These are phyloP conservation scores for Emergomyces africanus DNA, from an alignment of 2,329 filamentous ascomycete species.

Conservation along the genomic window DNA sequence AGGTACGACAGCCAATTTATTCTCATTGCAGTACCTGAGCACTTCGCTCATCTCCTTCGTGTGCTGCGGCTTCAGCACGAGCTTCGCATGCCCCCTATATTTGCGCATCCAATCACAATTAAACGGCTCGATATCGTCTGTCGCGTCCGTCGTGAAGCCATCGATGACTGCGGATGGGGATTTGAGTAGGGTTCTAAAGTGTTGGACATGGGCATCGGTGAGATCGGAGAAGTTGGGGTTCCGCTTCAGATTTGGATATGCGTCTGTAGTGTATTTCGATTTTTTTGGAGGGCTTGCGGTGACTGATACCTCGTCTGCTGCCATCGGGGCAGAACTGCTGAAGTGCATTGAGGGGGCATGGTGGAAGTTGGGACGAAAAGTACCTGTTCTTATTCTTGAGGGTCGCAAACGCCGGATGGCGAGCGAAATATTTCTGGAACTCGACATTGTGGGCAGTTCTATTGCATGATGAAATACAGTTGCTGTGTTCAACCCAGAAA, in stretches of 20 bases:
- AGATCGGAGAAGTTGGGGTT: conserved; percentile 59
- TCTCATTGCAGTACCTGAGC: conserved; percentile 88
- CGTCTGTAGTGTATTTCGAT: conserved; percentile 70
- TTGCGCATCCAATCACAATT: conserved; percentile 99
- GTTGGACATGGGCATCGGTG: conserved; percentile 64
- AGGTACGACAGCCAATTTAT: conserved; percentile 82
- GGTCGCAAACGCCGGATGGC: conserved; percentile 4
- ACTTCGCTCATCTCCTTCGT: conserved; percentile 85
- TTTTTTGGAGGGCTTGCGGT: conserved; percentile 5
- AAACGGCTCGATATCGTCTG: conserved; percentile 77
- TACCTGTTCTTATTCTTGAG: not conserved
- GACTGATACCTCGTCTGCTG: not conserved
- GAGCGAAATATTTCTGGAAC: conserved; percentile 6
- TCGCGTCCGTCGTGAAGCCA: conserved; percentile 59
- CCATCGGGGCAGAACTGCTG: conserved; percentile 1
- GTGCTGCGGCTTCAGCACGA: conserved; percentile 74
- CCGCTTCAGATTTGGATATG: conserved; percentile 65
- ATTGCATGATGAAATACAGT: not conserved
- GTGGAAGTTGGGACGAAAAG: conserved; percentile 1
- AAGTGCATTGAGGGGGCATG: not conserved
- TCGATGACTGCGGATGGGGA: conserved; percentile 71
- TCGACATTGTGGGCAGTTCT: conserved; percentile 5
- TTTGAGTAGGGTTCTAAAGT: conserved; percentile 72
- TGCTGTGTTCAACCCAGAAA: not conserved
- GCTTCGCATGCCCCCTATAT: conserved; percentile 76